phyloP scores from a whole-genome alignment of 352 stramenopile genomes.

The Globisporangium camurandrum region DNA sequence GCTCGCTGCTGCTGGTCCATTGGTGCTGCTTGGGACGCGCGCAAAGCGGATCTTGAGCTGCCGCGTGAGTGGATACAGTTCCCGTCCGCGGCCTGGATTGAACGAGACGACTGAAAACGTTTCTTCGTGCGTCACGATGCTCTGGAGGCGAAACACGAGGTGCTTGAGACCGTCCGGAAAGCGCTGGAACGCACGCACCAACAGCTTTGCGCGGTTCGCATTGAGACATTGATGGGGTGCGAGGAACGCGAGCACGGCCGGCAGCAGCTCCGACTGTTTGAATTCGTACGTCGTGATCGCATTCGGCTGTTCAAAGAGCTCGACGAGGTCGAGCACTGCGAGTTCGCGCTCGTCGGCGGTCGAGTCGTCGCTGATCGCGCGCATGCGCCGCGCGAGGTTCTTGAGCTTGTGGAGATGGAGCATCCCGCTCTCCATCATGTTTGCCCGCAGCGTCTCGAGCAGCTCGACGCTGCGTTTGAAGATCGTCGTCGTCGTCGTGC shows the following conservation, averaged over 20 bases:
- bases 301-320: conserved; percentile 68
- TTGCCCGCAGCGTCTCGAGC: conserved; percentile 43
- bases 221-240: conserved; percentile 25
- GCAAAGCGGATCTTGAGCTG: conserved; percentile 53
- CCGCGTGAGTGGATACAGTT: conserved; percentile 69
- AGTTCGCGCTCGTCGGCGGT: conserved; percentile 32
- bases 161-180: conserved; percentile 43
- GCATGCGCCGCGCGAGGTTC: conserved; percentile 60
- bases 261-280: conserved; percentile 70
- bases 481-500: conserved; percentile 23
- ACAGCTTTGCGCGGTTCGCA: conserved; percentile 19
- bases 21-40: not conserved
- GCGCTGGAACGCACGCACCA: conserved; percentile 42
- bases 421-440: conserved; percentile 73
- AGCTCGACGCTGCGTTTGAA: conserved; percentile 44
- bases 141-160: conserved; percentile 54
- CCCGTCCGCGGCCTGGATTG: conserved; percentile 53
- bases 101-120: conserved; percentile 53
- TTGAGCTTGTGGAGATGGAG: conserved; percentile 67
- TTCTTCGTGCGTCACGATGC: conserved; percentile 72
- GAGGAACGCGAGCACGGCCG: conserved; percentile 51
- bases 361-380: conserved; percentile 22
- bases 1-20: not conserved
- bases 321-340: conserved; percentile 59
- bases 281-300: conserved; percentile 82